Evolutionary conservation across 1,284 basidiomycete genomes (phyloP).

Genomic region (Albatrellus sp.): DNA sequence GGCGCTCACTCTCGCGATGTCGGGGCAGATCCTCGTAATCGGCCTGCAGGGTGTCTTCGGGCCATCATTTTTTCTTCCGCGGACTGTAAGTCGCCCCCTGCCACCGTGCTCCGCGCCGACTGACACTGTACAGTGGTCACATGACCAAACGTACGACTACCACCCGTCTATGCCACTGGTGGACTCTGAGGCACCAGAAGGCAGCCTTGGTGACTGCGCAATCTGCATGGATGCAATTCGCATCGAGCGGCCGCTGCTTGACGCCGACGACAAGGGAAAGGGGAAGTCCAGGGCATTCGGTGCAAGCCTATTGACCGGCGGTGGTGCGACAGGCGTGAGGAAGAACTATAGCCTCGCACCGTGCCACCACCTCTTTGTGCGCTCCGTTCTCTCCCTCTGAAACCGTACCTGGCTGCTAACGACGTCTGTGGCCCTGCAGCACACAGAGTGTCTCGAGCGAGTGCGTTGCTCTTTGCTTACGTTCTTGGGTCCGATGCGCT

Average conservation of each 20-base stretch:
- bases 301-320: conserved; percentile 32
- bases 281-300: conserved; percentile 23
- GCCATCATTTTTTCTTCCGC: conserved; percentile 73
- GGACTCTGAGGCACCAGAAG: conserved; percentile 62
- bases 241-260: conserved; percentile 12
- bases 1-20: conserved; percentile 47
- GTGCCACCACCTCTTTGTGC: conserved; percentile 79
- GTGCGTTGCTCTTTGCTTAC: conserved; percentile 22
- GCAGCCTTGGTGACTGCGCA: conserved; percentile 71
- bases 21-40: conserved; percentile 52
- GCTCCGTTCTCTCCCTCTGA: conserved; percentile 19
- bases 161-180: conserved; percentile 65
- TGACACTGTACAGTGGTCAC: conserved; percentile 34
- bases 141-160: conserved; percentile 67
- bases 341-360: conserved; percentile 78
- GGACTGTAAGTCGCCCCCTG: conserved; percentile 30
- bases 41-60: conserved; percentile 69
- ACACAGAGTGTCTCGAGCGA: conserved; percentile 74
- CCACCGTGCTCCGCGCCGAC: background rate
- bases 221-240: conserved; percentile 84
- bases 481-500: conserved; percentile 6
- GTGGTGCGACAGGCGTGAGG: conserved; percentile 29
- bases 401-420: conserved; percentile 2
- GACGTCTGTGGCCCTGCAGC: conserved; percentile 26
- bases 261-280: conserved; percentile 17